These are phyloP conservation scores for Falciphora oryzae DNA, from an alignment of 2,329 filamentous ascomycete species.

Conservation along the genomic window DNA sequence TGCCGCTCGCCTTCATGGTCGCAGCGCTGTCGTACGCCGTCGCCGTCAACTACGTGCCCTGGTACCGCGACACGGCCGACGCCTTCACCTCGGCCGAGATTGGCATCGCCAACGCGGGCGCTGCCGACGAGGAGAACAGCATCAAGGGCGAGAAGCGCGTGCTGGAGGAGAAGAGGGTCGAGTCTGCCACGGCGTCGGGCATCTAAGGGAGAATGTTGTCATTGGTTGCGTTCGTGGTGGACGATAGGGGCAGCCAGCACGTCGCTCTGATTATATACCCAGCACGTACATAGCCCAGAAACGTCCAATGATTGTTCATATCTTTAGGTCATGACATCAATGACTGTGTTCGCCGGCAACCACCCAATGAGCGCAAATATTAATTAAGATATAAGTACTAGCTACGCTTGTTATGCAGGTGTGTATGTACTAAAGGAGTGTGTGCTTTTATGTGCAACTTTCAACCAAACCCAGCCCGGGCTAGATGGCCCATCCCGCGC, in stretches of 20 bases:
- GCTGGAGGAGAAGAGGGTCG: slow-evolving; percentile 8
- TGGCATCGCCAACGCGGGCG: slow-evolving; percentile 21
- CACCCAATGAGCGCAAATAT: no score
- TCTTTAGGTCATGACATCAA: no score
- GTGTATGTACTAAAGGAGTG: neutral
- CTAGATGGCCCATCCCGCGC: neutral
- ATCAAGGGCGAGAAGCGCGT: neutral
- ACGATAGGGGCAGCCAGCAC: no score
- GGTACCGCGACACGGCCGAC: slow-evolving; percentile 59
- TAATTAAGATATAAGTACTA: neutral
- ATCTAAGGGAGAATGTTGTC: neutral
- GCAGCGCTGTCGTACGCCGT: slow-evolving; percentile 50
- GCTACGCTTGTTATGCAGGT: neutral
- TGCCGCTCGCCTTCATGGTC: slow-evolving; percentile 57
- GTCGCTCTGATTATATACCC: no score
- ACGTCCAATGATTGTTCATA: no score
- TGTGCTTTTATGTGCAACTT: neutral
- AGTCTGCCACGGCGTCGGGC: neutral
- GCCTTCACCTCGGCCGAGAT: slow-evolving; percentile 42
- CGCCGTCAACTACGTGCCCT: slow-evolving; percentile 60
- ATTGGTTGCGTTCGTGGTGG: neutral
- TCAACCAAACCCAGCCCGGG: no score
- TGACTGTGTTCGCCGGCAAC: no score
- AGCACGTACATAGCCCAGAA: no score
- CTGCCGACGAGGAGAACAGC: neutral